A percentile compares a stretch with the other conserved stretches of the same genome.
These are phyloP conservation scores for Beauveria caledonica DNA, from an alignment of 2,329 filamentous ascomycete species.

Conservation along the genomic window DNA sequence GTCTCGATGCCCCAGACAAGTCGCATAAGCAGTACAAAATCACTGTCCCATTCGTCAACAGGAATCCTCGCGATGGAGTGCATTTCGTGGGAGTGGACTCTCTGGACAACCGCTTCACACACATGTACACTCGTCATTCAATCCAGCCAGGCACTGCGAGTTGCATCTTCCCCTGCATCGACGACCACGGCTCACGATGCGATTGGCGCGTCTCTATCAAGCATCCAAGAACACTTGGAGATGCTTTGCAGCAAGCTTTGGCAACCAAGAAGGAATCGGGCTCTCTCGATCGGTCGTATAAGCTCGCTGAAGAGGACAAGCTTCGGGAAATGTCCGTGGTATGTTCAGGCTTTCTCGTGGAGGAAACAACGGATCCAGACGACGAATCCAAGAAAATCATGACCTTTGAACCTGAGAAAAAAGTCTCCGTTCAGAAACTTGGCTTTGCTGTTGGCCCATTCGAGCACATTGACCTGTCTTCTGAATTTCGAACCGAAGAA, in stretches of 20 bases:
- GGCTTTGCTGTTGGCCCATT: slow-evolving; percentile 94
- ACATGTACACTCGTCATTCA: slow-evolving; percentile 82
- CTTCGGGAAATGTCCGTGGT: slow-evolving; percentile 82
- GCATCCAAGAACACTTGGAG: slow-evolving; percentile 77
- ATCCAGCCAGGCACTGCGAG: slow-evolving; percentile 70
- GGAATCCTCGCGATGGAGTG: slow-evolving; percentile 72
- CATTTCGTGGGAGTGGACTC: slow-evolving; percentile 85
- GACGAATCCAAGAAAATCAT: slow-evolving; percentile 81
- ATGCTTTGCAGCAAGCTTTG: slow-evolving; percentile 51
- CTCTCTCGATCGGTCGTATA: slow-evolving; percentile 26
- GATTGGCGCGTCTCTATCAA: slow-evolving; percentile 85
- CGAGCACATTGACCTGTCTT: slow-evolving; percentile 77
- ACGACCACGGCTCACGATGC: slow-evolving; percentile 72
- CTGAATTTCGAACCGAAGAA: slow-evolving; percentile 80
- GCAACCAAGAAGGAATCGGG: slow-evolving; percentile 31
- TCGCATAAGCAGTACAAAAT: slow-evolving; percentile 41
- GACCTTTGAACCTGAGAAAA: slow-evolving; percentile 68
- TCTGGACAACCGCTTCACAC: slow-evolving; percentile 75
- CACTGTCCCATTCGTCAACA: slow-evolving; percentile 68
- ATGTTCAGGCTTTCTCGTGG: slow-evolving; percentile 81
- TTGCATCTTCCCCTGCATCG: slow-evolving; percentile 87
- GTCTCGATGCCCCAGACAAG: slow-evolving; percentile 24
- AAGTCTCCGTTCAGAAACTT: slow-evolving; percentile 78
- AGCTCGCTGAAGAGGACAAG: slow-evolving; percentile 69
- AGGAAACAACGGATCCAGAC: slow-evolving; percentile 68